A percentile compares a stretch with the other conserved stretches of the same genome.
phyloP scores from a whole-genome alignment of 2,329 filamentous ascomycete species.

The Alternaria consortialis region DNA sequence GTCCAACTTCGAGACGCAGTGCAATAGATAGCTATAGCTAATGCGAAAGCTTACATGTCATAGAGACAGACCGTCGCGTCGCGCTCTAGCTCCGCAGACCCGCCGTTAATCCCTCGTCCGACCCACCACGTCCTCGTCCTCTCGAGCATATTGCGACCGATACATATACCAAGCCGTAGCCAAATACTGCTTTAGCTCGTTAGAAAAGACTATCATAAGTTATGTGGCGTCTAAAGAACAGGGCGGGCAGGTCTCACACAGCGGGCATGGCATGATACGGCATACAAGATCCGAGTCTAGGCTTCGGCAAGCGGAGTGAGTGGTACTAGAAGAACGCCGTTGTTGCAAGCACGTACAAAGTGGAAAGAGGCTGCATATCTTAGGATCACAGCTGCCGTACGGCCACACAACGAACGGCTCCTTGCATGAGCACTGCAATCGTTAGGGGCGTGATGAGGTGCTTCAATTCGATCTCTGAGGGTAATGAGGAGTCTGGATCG shows the following conservation, averaged over 20 bases:
- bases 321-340: conserved; percentile 16
- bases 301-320: conserved; percentile 21
- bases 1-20: conserved; percentile 20
- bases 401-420: conserved; percentile 21
- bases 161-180: background rate
- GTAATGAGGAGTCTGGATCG: too few species aligned
- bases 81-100: conserved; percentile 18
- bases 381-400: conserved; percentile 24
- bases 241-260: too few species aligned
- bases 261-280: background rate
- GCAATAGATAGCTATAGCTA: conserved; percentile 19
- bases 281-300: conserved; percentile 26
- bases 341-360: conserved; percentile 23
- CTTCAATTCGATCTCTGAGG: too few species aligned
- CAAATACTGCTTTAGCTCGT: too few species aligned
- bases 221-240: background rate
- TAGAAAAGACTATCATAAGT: background rate
- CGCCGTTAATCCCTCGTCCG: too few species aligned
- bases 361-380: conserved; percentile 25
- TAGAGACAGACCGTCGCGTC: conserved; percentile 18
- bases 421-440: background rate
- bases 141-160: too few species aligned
- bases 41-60: conserved; percentile 17
- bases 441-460: too few species aligned
- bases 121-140: too few species aligned